phyloP scores from a whole-genome alignment of 805 yeast species.

The Spathaspora gorwiae region DNA sequence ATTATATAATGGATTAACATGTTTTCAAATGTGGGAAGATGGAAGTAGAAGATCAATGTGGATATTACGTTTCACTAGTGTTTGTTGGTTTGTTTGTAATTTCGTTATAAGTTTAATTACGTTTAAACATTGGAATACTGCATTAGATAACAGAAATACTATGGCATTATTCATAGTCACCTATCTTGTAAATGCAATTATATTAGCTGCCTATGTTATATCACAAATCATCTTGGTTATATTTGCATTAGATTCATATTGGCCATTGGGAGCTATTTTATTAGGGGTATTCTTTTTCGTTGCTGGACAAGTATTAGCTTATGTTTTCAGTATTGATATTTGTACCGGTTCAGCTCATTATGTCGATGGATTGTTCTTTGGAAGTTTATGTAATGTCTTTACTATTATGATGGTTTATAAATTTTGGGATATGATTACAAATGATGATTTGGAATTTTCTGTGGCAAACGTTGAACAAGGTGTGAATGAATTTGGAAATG shows the following conservation, averaged over 20 bases:
- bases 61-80: slow-evolving; percentile 48
- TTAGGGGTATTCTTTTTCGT: slow-evolving; percentile 70
- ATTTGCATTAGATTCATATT: slow-evolving; percentile 64
- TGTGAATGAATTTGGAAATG: slow-evolving; percentile 20
- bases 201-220: slow-evolving; percentile 56
- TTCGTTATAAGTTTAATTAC: slow-evolving; percentile 70
- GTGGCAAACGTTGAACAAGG: slow-evolving; percentile 48
- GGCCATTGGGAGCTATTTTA: slow-evolving; percentile 86
- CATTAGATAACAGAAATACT: slow-evolving; percentile 50
- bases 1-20: slow-evolving; percentile 69
- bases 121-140: slow-evolving; percentile 57
- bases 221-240: slow-evolving; percentile 67
- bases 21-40: slow-evolving; percentile 93
- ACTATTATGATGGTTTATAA: slow-evolving; percentile 93
- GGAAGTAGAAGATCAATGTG: slow-evolving; percentile 69
- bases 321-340: slow-evolving; percentile 60
- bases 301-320: slow-evolving; percentile 73
- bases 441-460: slow-evolving; percentile 90
- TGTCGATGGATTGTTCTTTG: slow-evolving; percentile 85
- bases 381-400: slow-evolving; percentile 72
- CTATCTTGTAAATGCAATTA: slow-evolving; percentile 67
- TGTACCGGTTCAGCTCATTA: slow-evolving; percentile 78
- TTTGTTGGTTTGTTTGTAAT: slow-evolving; percentile 55
- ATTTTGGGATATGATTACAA: slow-evolving; percentile 93
- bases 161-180: slow-evolving; percentile 65